Percentiles rank a stretch among this genome's conserved stretches.
These are phyloP conservation scores for Penicillium oxalicum DNA, from an alignment of 2,329 filamentous ascomycete species.

Conservation along the genomic window DNA sequence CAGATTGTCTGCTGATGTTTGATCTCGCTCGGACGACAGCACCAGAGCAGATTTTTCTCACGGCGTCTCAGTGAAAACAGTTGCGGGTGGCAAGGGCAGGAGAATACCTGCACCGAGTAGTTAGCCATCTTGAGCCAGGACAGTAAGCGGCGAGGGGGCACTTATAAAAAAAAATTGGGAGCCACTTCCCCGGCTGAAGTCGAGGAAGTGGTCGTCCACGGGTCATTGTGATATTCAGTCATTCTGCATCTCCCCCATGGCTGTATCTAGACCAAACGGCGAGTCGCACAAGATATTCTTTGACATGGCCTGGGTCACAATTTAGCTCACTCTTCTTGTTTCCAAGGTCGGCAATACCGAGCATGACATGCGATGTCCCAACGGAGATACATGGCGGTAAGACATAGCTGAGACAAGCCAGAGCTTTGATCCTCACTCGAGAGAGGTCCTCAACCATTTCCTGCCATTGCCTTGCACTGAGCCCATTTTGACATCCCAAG, in stretches of 20 bases:
- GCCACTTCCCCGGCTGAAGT: slow-evolving; percentile 20
- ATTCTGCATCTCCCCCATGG: slow-evolving; percentile 11
- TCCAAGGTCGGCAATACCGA: slow-evolving; percentile 9
- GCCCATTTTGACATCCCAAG: slow-evolving; percentile 2
- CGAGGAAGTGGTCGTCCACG: slow-evolving; percentile 26
- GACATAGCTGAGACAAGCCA: slow-evolving; percentile 65
- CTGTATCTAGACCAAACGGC: slow-evolving; percentile 6
- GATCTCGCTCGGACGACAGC: too few relatives aligned
- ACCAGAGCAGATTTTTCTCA: too few relatives aligned
- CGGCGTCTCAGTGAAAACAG: too few relatives aligned
- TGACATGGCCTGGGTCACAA: slow-evolving; percentile 4
- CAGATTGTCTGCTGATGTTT: too few relatives aligned
- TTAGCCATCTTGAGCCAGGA: slow-evolving; percentile 21
- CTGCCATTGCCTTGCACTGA: slow-evolving; percentile 21
- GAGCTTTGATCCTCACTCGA: slow-evolving; percentile 90
- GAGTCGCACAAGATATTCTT: slow-evolving; percentile 9
- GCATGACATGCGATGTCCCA: slow-evolving; percentile 2
- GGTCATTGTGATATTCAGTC: slow-evolving; percentile 6
- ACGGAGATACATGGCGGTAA: slow-evolving; percentile 11
- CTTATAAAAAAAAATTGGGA: slow-evolving; percentile 37
- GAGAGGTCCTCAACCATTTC: slow-evolving; percentile 66
- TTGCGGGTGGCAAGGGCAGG: too few relatives aligned
- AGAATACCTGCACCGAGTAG: slow-evolving; percentile 17
- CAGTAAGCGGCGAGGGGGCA: slow-evolving; percentile 13
- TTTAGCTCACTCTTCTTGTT: slow-evolving; percentile 13